These are phyloP conservation scores for Grosmannia clavigera DNA, from an alignment of 2,329 filamentous ascomycete genomes.

Conservation along the genomic window DNA sequence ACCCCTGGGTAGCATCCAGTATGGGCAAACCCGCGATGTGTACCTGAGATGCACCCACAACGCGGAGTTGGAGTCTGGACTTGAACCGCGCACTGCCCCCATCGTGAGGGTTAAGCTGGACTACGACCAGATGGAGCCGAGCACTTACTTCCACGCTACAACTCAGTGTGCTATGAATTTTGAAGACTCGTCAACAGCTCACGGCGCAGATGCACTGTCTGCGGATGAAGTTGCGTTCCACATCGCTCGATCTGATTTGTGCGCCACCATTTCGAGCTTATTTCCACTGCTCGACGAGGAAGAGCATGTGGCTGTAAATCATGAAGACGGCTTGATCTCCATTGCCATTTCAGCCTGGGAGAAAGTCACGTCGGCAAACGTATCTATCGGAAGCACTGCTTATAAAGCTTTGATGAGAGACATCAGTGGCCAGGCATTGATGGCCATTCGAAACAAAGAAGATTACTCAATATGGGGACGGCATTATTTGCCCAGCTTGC, in stretches of 20 bases:
- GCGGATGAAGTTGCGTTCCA: slow-evolving; percentile 35
- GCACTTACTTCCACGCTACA: not conserved
- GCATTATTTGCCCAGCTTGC: slow-evolving; percentile 45
- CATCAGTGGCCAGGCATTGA: slow-evolving; percentile 36
- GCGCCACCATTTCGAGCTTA: slow-evolving; percentile 33
- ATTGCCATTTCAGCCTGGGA: slow-evolving; percentile 5
- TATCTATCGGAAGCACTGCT: slow-evolving; percentile 17
- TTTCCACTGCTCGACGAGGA: slow-evolving; percentile 26
- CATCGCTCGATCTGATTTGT: slow-evolving; percentile 35
- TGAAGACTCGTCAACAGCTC: not conserved
- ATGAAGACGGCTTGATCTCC: not conserved
- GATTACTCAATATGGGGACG: slow-evolving; percentile 40
- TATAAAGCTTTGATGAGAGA: slow-evolving; percentile 38
- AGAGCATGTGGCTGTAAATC: slow-evolving; percentile 21
- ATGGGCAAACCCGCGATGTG: slow-evolving; percentile 47
- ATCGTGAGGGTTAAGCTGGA: slow-evolving; percentile 22
- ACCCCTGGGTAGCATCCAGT: slow-evolving; percentile 40
- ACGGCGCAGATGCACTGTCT: slow-evolving; percentile 13
- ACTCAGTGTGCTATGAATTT: not conserved
- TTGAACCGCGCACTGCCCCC: not conserved
- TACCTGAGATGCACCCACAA: slow-evolving; percentile 26
- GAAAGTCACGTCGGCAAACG: not conserved
- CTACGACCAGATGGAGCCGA: slow-evolving; percentile 19
- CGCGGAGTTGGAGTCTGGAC: not conserved
- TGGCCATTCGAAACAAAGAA: slow-evolving; percentile 27